Evolutionary conservation across 2,329 filamentous ascomycete species (phyloP).

Genomic region (Talaromyces atroroseus): DNA sequence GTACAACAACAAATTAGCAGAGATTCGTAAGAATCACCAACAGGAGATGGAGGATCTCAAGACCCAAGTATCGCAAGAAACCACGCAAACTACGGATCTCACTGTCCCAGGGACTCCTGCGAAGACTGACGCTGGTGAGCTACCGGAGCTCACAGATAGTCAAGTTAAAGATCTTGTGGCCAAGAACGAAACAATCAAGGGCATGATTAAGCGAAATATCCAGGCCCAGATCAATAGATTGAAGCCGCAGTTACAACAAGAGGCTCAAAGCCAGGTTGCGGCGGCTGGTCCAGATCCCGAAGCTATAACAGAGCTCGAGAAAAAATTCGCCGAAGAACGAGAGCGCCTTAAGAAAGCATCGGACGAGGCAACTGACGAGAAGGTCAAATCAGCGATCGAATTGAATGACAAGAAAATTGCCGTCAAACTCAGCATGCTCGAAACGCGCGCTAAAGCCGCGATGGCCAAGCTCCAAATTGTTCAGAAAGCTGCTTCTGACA

Average conservation of each 20-base stretch:
- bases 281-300: constrained; percentile 27
- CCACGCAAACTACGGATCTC: constrained; percentile 26
- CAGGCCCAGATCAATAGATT: constrained; percentile 41
- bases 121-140: constrained; percentile 26
- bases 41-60: constrained; percentile 46
- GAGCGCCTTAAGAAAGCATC: constrained; percentile 41
- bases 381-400: constrained; percentile 56
- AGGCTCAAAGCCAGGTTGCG: constrained; percentile 24
- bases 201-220: constrained; percentile 55
- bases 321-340: constrained; percentile 35
- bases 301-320: constrained; percentile 33
- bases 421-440: constrained; percentile 71
- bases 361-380: constrained; percentile 54
- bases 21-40: constrained; percentile 47
- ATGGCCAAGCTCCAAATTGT: constrained; percentile 72
- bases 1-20: constrained; percentile 63
- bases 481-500: constrained; percentile 75
- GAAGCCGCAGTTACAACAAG: constrained; percentile 32
- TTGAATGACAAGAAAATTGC: constrained; percentile 70
- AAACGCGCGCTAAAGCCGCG: constrained; percentile 60
- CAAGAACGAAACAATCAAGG: constrained; percentile 45
- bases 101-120: constrained; percentile 21
- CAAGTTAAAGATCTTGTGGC: constrained; percentile 48
- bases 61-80: constrained; percentile 15
- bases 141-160: constrained; percentile 42